Base-by-base conservation (phyloP, 352 stramenopile genomes). In the Globisporangium yorkense region DNA sequence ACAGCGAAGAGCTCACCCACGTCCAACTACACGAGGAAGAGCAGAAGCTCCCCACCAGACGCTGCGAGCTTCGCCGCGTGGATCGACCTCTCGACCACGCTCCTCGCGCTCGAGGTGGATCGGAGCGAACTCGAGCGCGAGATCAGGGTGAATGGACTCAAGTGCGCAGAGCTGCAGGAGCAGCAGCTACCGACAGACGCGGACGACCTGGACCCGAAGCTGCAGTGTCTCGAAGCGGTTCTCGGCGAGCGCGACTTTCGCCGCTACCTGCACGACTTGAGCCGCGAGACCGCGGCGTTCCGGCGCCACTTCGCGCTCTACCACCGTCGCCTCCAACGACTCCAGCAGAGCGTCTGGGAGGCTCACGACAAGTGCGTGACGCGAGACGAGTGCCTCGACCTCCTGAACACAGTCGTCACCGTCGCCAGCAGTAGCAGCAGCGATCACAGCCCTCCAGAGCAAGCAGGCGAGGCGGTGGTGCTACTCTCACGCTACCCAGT, bases 191-290 rank as follows among this genome's bases (percentile, higher is more conserved):
- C 37, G 5, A 35, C 24, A 2, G 37, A 62, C 3, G 15, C 47
- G 0, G 61, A 57, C 20, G 67, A 72, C 8, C 29, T 77, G 16
- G 57, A 62, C 13, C 62, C 75, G 0, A 84, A 86, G 47, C 45
- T 82, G 18, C 75, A 77, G 13, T 75, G 74, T 46, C 52, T 89
- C 5, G 56, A 71, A n/a, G 74, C 81, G 50, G 68, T 89, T n/a
- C 59, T 89, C 1, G 80, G 80, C 0, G 45, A 24, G 15, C 18
- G 50, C 3, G 66, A 69, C 15, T 86, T 88, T 44, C 59, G 59
- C 29, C 53, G 57, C 3, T 89, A 88, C 57, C 66, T 66, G 0
- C 27, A 45, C 5, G 77, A 89, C 44, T 48, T 89, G 27, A 71
- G 76, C 48, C 9, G 43, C 0, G 62, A 88, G 50, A 53, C 80